Evolutionary conservation across 495 filamentous ascomycete species (phyloP), one percentile per base, ranked within the genome.

Genomic region (Aspergillus biplanus): DNA sequence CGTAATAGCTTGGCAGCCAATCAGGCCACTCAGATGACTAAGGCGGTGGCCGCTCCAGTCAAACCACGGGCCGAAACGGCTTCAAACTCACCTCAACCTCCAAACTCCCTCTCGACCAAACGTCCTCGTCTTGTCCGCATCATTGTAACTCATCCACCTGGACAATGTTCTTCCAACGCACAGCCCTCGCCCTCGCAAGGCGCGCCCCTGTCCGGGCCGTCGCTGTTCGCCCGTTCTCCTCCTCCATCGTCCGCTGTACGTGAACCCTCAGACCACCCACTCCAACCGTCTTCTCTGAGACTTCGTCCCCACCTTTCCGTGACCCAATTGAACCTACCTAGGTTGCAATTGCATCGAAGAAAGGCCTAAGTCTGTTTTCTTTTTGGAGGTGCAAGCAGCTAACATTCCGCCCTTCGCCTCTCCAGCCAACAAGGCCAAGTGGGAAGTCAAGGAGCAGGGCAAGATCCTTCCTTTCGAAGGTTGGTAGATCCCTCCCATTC

Each of bases 121-220:
- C 72, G 73, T 71, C 64, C 68, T 73, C 70, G 68, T 62, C 64
- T 64, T 62, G 21, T 27, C 67, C 66, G 71, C 55, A 63, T 56
- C 63, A 59, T 64, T 56, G 47, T 62, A 65, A 64, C 69, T 66
- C 49, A 58, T 62, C 55, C 54, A 67, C 67, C 68, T 68, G 75
- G 72, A 82, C 79, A 81, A 95, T 94, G 90, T 90, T 94, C 78
- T 81, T 95, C 73, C 89, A 91, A 80, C 90, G 92, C 77, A 86
- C 91, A 67, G 90, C 86, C 70, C 75, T 90, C 68, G 83, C 86
- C 71, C 82, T 89, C 67, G 88, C 86, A 62, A 85, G 89, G 77
- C 90, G 91, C 71, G 86, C 86, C 59, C 86, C 86, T 66, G 78
- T 84, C 71, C 77, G 83, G 65, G 85, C 87, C 68, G 67, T 84